These are phyloP conservation scores for Aspergillus fijiensis DNA, from an alignment of 2,329 filamentous ascomycete species.

Conservation along the genomic window DNA sequence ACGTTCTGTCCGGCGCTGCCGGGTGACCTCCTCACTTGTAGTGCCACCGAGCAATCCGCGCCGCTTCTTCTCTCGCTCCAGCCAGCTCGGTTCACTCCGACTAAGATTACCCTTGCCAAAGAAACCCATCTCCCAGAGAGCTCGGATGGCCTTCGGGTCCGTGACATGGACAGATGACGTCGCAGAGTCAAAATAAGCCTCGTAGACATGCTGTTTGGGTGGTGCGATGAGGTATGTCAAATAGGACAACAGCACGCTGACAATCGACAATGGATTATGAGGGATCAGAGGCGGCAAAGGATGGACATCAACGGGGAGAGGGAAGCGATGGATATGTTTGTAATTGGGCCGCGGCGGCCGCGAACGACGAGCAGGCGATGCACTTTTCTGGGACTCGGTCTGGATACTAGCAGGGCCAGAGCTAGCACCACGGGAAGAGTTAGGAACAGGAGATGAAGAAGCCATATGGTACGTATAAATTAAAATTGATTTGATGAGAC, in stretches of 20 bases:
- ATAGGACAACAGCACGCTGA: constrained; percentile 77
- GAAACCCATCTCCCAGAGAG: constrained; percentile 94
- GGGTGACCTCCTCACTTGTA: constrained; percentile 81
- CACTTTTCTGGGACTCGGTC: constrained; percentile 17
- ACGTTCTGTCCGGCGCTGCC: constrained; percentile 73
- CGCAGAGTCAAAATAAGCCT: constrained; percentile 75
- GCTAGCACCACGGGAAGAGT: constrained; percentile 12
- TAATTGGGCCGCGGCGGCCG: constrained; percentile 53
- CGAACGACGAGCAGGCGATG: constrained; percentile 26
- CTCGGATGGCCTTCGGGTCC: constrained; percentile 71
- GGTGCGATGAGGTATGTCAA: constrained; percentile 68
- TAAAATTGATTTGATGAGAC: constrained; percentile 18
- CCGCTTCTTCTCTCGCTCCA: constrained; percentile 75
- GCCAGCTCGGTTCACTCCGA: constrained; percentile 91
- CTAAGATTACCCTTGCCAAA: constrained; percentile 93
- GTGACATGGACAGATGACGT: constrained; percentile 83
- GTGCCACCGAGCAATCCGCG: constrained; percentile 62
- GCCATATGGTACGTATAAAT: constrained; percentile 29
- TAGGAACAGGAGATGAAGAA: constrained; percentile 21
- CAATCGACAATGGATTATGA: constrained; percentile 83
- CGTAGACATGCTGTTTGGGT: constrained; percentile 61
- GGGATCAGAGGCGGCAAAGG: constrained; percentile 87
- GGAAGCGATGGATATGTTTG: constrained; percentile 76
- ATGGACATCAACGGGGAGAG: constrained; percentile 76
- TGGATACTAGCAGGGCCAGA: constrained; percentile 9